Base-by-base conservation (phyloP, 441 rosid species). In the Flueggea neowawraea region DNA sequence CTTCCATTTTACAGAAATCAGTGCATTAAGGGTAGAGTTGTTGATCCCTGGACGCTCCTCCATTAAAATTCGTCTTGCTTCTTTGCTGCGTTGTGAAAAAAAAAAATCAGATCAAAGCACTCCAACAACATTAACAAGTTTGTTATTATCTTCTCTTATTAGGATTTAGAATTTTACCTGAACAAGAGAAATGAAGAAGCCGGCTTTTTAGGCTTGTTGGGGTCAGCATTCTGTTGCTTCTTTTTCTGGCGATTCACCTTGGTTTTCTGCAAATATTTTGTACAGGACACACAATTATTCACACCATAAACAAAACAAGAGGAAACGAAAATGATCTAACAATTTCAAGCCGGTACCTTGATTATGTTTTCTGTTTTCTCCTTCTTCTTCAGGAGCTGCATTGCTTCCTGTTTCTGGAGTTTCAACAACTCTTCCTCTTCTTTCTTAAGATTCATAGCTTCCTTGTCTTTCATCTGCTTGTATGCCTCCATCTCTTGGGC, bases 131-230 rank as follows among this genome's bases (percentile, higher is more conserved):
- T n/a, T 43, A 6, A 43, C 2, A 43, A 43, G 8, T 43, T 43
- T 22, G 28, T 22, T 22, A 22, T 22, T 22, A 22, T 22, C 1
- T 22, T 22, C 28, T 22, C 28, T 22, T 22, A 22, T 22, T 22
- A 22, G 28, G 28, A 22, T 22, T 22, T 22, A 22, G 28, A 22
- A 6, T 50, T 44, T 57, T 61, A 86, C 93, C 89, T 80, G 88
- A 88, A 91, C 69, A 90, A 53, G 31, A 93, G 60, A 77, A 71
- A 93, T 10, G 98, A 90, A 33, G 95, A 81, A 22, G 98, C 97
- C 7, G 98, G 96, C 80, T 79, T 93, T 81, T 82, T 93, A 10
- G 96, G 98, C 78, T 71, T 90, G 83, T 84, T 90, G 6, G 97
- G 96, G 52, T 93, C 97, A 54, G 51, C 78, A 9, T 73, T 75